Conservation (phyloP, 176 grass and related monocot genomes). For the Zea luxurians region DNA sequence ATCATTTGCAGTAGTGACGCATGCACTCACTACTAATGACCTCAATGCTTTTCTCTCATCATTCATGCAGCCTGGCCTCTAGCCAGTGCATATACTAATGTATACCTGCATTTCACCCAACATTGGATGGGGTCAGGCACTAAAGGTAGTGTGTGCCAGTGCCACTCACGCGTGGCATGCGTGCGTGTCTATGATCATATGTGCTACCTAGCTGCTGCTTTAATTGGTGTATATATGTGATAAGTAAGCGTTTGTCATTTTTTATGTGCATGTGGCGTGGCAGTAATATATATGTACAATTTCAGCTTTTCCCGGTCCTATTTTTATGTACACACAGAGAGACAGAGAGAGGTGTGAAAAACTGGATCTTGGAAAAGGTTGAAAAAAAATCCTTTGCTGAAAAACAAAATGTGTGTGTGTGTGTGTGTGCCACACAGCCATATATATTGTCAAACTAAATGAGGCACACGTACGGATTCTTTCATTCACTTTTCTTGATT, state of each 20-base stretch:
- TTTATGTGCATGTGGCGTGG: background rate
- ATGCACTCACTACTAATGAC: conserved; percentile 51
- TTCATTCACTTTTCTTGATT: background rate
- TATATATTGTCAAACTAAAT: background rate
- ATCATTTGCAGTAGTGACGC: conserved; percentile 56
- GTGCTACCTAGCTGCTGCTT: background rate
- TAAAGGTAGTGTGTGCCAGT: background rate
- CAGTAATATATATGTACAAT: background rate
- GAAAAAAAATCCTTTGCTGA: background rate
- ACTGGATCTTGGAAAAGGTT: background rate
- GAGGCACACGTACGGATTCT: background rate
- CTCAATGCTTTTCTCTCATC: conserved; percentile 40
- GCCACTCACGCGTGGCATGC: conserved; percentile 3
- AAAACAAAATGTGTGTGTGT: background rate
- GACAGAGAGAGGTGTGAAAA: background rate
- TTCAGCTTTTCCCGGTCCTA: background rate
- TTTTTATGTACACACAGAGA: background rate
- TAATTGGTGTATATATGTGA: background rate
- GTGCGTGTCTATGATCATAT: conserved; percentile 26
- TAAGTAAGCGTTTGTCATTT: background rate
- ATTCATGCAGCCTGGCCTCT: conserved; percentile 18
- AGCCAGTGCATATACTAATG: background rate
- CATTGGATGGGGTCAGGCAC: background rate
- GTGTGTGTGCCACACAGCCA: background rate
- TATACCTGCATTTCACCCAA: background rate